Evolutionary conservation across 306 rosid genomes (phyloP), one percentile per base, ranked within the genome.

Genomic region (Quillaja saponaria): DNA sequence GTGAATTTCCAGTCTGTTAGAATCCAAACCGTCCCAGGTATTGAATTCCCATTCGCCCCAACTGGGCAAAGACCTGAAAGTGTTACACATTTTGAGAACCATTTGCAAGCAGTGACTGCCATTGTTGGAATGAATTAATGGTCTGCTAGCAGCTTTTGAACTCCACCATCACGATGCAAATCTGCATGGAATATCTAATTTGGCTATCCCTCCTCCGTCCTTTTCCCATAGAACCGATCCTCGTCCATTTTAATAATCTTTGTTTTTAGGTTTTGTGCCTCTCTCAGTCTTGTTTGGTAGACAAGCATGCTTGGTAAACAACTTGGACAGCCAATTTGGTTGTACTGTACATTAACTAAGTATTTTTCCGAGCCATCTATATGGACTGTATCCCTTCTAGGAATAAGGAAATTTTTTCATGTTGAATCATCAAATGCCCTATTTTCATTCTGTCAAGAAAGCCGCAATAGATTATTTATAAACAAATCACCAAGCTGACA

Each of bases 11-110:
- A 6, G 15, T 44, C 16, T 67, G 72, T 35, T 49, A 61, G 34
- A 18, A 39, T 52, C 7, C 39, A 40, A 38, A 19, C 66, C 20
- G 13, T 7, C 15, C 35, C 66, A 39, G 10, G 44, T 2, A 39
- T 39, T 13, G 17, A 12, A 40, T 21, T 16, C 66, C 66, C 1
- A 40, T 11, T 12, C 51, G 66, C 21, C 63, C 63, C 63, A 3
- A 10, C 63, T 1, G 66, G 52, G 4, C 40, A 8, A 41, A 60
- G 66, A 35, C 66, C 66, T 6, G 52, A 19, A 19, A 60, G 13
- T 16, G 63, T 12, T 39, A 39, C 44, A 39, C 2, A 3, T 12
- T 1, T 7, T 8, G 44, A 39, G 13, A 39, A 8, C 44, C 44
- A 39, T 39, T 39, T 8, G 44, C 44, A 7, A 39, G 44, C 12